Evolutionary conservation across 768 basidiomycete species (phyloP).

Genomic region (Russula brevipes): DNA sequence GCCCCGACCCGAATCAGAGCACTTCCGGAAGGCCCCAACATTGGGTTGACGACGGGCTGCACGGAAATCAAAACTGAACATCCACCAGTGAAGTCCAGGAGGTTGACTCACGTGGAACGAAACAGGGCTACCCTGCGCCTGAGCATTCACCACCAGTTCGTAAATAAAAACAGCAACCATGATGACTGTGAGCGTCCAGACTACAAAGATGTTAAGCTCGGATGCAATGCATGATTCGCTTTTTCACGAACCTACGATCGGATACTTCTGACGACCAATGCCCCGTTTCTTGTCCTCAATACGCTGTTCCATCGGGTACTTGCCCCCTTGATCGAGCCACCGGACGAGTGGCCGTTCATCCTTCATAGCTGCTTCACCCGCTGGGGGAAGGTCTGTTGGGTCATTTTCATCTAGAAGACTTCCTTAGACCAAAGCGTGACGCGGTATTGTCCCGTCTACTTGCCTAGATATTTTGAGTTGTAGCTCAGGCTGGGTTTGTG

Average conservation of each 20-base stretch:
- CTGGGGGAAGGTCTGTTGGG: not conserved
- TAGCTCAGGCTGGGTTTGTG: slow-evolving; percentile 12
- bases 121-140: slow-evolving; percentile 74
- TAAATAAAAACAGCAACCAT: slow-evolving; percentile 81
- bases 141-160: slow-evolving; percentile 72
- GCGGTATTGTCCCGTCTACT: not conserved
- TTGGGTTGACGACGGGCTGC: slow-evolving; percentile 77
- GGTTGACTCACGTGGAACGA: slow-evolving; percentile 64
- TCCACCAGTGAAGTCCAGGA: not conserved
- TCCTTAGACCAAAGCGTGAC: not conserved
- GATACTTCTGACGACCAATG: slow-evolving; percentile 74
- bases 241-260: slow-evolving; percentile 59
- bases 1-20: slow-evolving; percentile 86
- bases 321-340: slow-evolving; percentile 17
- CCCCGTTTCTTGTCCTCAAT: slow-evolving; percentile 87
- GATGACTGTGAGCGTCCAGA: slow-evolving; percentile 55
- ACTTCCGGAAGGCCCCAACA: slow-evolving; percentile 85
- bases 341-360: slow-evolving; percentile 10
- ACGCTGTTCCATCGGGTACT: slow-evolving; percentile 66
- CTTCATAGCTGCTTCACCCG: not conserved
- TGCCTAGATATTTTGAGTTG: slow-evolving; percentile 10
- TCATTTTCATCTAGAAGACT: slow-evolving; percentile 7
- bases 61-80: not conserved
- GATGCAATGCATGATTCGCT: not conserved
- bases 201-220: slow-evolving; percentile 34